Base-by-base conservation (phyloP, 2,329 filamentous ascomycete genomes). In the Botryotinia globosa region DNA sequence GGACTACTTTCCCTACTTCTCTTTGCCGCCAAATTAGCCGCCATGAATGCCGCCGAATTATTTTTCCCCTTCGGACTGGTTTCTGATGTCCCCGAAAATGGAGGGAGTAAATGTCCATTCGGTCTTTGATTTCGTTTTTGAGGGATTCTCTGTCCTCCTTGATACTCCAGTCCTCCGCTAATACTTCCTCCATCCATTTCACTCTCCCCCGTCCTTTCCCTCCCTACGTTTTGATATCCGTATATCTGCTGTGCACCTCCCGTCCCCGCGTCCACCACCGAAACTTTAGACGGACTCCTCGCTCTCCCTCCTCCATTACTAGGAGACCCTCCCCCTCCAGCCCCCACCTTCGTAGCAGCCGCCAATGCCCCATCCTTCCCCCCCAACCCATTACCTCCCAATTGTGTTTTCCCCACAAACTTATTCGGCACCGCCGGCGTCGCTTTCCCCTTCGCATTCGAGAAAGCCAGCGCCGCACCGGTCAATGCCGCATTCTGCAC, bases 21-120 rank as follows among this genome's bases (percentile, higher is more conserved):
- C 72, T 88, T 90, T 32, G 89, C 90, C 3, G 88, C 89, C 39
- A 90, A 81, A 44, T 85, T 88, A 20, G 89, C 89, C 20, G 89
- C 89, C 74, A 90, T 87, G 74, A 87, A 87, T 8, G 88, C 91
- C 9, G 89, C 86, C 22, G 74, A 58, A 32, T 71, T 74, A 61
- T 77, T 75, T 44, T 67, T 63, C 14, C 56, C 58, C n/a, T 61
- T 72, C 32, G 12, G 3, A 16, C 25, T n/a, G 6, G 37, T n/a
- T 42, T 56, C 65, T 34, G 48, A 25, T 37, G n/a, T 56, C 29
- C 48, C 34, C 18, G 48, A 67, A 67, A 67, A 56, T 4, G 42
- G 51, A n/a, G 64, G 42, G 29, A 51, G 42, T 51, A 72, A 54
- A 34, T 69, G 29, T n/a, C 71, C 62, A 51, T 69, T 72, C 2